Percentiles rank a stretch among this genome's conserved stretches.
Evolutionary conservation across 2,329 filamentous ascomycete species (phyloP).

Genomic region (Hirsutella thompsonii): DNA sequence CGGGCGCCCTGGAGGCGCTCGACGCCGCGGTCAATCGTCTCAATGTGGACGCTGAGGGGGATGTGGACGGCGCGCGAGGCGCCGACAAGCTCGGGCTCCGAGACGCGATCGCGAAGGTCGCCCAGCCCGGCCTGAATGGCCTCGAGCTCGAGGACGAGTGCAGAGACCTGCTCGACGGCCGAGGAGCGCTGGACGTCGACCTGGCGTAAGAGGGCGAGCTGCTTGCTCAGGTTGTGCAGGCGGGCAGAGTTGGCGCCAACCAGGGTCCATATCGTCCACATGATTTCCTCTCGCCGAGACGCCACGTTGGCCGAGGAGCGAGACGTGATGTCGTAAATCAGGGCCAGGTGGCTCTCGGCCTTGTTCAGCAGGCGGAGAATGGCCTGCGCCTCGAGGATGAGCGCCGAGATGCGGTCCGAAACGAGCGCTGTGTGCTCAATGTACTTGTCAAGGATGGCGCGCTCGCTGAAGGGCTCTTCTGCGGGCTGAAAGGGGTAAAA

Average conservation of each 20-base stretch:
- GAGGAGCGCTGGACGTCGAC: constrained; percentile 53
- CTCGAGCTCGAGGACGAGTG: constrained; percentile 59
- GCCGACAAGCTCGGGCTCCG: constrained; percentile 47
- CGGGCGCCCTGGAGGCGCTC: constrained; percentile 57
- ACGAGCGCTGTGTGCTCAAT: constrained; percentile 58
- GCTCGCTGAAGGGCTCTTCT: constrained; percentile 31
- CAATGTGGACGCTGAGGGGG: constrained; percentile 61
- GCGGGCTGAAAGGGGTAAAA: constrained; percentile 52
- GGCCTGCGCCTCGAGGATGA: constrained; percentile 59
- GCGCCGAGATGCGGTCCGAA: constrained; percentile 51
- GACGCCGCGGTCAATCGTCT: constrained; percentile 59
- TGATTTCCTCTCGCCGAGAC: constrained; percentile 48
- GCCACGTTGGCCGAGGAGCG: constrained; percentile 48
- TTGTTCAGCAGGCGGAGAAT: constrained; percentile 52
- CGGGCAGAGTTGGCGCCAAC: constrained; percentile 55
- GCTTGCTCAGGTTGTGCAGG: constrained; percentile 46
- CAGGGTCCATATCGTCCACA: constrained; percentile 60
- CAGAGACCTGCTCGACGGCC: constrained; percentile 56
- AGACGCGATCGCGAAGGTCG: constrained; percentile 59
- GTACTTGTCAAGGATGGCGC: constrained; percentile 58
- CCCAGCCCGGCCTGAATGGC: constrained; percentile 59
- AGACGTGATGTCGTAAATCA: constrained; percentile 57
- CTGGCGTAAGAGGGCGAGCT: constrained; percentile 50
- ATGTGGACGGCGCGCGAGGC: constrained; percentile 27
- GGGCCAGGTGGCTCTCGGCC: constrained; percentile 55